Conservation (phyloP, 1,284 basidiomycete species). For the Trichosporon coremiiforme region DNA sequence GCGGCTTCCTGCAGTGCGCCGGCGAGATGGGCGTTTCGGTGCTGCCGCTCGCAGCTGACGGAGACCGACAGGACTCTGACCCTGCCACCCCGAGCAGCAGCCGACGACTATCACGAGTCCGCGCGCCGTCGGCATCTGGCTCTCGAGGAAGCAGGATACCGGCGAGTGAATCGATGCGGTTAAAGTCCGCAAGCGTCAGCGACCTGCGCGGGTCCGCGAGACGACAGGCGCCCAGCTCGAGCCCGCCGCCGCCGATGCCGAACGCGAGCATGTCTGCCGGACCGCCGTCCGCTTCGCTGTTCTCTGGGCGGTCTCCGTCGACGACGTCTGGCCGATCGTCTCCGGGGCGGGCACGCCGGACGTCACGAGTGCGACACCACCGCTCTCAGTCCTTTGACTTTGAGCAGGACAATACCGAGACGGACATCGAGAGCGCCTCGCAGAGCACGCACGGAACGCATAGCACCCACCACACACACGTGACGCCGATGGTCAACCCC, state of each 20-base stretch:
- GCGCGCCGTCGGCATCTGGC: background rate
- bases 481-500: background rate
- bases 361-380: conserved; percentile 4
- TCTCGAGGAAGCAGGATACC: background rate
- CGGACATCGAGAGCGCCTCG: conserved; percentile 17
- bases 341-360: conserved; percentile 23
- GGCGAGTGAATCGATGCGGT: conserved; percentile 20
- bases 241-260: conserved; percentile 46
- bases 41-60: conserved; percentile 12
- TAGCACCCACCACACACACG: conserved; percentile 3
- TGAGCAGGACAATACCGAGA: conserved; percentile 5
- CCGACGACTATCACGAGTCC: conserved; percentile 6
- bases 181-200: conserved; percentile 61
- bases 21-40: conserved; percentile 73
- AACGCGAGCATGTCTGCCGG: conserved; percentile 12
- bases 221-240: conserved; percentile 36
- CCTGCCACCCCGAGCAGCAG: background rate
- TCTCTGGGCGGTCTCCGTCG: background rate
- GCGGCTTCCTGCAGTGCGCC: conserved; percentile 64
- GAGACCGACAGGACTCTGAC: background rate
- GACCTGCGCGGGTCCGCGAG: conserved; percentile 60
- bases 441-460: conserved; percentile 22
- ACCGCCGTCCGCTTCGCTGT: conserved; percentile 34
- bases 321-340: conserved; percentile 36
- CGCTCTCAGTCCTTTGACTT: conserved; percentile 25